Evolutionary conservation across 306 rosid species (phyloP).

Genomic region (Quercus glauca): DNA sequence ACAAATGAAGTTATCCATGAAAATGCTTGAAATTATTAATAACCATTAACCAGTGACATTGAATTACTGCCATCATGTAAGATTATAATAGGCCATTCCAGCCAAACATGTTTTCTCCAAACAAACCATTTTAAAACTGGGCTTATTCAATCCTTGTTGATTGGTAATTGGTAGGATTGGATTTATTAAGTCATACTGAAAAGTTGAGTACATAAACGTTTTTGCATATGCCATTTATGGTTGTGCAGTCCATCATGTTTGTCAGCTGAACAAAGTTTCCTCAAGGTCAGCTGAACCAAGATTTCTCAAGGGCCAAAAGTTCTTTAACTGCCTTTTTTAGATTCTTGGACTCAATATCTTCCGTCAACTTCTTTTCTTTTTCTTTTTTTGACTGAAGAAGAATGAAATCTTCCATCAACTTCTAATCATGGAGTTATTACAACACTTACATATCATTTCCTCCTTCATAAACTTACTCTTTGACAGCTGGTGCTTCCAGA

Average conservation of each 20-base stretch:
- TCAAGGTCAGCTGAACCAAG: too few relatives aligned
- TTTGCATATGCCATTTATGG: neutral
- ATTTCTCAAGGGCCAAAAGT: neutral
- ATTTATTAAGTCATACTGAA: neutral
- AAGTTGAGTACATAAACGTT: neutral
- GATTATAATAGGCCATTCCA: neutral
- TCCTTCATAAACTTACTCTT: constrained; percentile 1
- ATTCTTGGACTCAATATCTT: neutral
- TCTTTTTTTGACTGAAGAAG: too few relatives aligned
- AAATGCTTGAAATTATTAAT: neutral
- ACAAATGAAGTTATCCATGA: neutral
- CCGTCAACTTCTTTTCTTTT: neutral
- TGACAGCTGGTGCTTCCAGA: constrained; percentile 43
- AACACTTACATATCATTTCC: neutral
- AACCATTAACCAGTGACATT: neutral
- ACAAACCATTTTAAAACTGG: neutral
- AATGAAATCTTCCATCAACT: neutral
- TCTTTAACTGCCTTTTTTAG: neutral
- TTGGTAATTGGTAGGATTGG: neutral
- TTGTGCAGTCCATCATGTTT: neutral
- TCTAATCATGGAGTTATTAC: neutral
- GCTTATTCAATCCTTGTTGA: neutral
- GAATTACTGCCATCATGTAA: neutral
- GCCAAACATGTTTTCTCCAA: neutral
- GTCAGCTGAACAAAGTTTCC: neutral